Base-by-base conservation (phyloP, 257 asterid species). In the Solanum sitiens region DNA sequence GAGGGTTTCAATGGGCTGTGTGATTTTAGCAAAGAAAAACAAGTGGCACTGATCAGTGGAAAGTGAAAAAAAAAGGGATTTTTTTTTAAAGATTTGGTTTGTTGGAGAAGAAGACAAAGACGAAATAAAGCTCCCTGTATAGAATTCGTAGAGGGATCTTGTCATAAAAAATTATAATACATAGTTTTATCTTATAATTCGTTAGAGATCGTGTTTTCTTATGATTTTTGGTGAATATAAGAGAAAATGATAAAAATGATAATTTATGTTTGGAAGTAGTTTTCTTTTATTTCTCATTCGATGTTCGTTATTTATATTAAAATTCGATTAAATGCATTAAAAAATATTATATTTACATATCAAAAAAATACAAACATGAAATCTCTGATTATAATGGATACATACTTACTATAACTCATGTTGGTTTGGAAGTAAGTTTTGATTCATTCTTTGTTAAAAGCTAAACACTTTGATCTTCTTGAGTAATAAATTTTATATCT, bases 231-330 rank as follows among this genome's bases (percentile, higher is more conserved):
- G 65, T 18, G 2, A 56, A 18, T 56, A 56, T 18, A 56, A 56
- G 25, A 56, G n/a, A 56, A 53, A 53, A 56, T 56, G 10, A 53
- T 9, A 42, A 42, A 42, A 42, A 42, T 42, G 14, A 3, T 7
- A 18, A n/a, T 56, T 56, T 18, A 0, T 2, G 11, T 18, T 56
- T 56, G 11, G 1, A 18, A 56, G 11, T 16, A 53, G 63, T 0
- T 0, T 39, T 7, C 4, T 53, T 50, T 53, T 16, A 0, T 50
- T 44, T 44, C 0, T 3, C 0, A 44, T 44, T 44, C 0, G 0
- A 0, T 6, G 3, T 0, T 0, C 0, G 23, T 1, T 50, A 15
- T 50, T 50, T 15, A 50, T 50, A 50, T 50, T 47, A 2, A 47
- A 47, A 2, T 0, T 2, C 0, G 0, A 45, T 45, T 13, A 13